These are phyloP conservation scores for Cyanidioschyzon merolae DNA, from an alignment of 23 red algal species.

Conservation along the genomic window DNA sequence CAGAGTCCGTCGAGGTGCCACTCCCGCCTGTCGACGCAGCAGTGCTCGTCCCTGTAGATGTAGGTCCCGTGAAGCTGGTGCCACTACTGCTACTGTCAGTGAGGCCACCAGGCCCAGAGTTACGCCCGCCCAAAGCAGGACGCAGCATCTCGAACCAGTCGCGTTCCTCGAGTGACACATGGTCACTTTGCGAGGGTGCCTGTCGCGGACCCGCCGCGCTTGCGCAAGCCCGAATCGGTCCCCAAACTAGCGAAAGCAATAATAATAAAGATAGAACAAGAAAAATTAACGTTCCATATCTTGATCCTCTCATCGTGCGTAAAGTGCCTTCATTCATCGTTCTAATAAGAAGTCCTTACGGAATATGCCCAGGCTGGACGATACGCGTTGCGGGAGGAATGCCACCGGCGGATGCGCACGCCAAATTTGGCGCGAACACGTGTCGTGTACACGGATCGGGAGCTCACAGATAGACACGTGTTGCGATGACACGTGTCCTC, in stretches of 20 bases:
- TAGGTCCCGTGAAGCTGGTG: not conserved
- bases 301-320: not conserved
- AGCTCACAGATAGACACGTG: not conserved
- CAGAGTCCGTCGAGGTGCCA: not conserved
- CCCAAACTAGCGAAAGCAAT: not conserved
- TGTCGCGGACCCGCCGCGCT: not conserved
- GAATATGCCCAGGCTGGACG: not conserved
- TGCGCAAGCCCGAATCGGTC: not conserved
- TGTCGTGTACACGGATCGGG: not conserved
- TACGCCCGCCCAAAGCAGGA: not conserved
- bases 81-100: not conserved
- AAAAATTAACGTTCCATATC: not conserved
- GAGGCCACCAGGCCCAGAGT: not conserved
- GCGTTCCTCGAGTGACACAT: too few species aligned
- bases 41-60: not conserved
- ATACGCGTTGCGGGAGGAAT: not conserved
- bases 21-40: not conserved
- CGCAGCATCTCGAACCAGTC: not conserved
- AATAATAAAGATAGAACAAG: not conserved
- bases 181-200: too few species aligned
- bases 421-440: constrained; percentile 1
- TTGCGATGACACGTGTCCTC: not conserved
- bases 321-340: not conserved
- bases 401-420: not conserved
- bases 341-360: not conserved